A percentile compares a stretch with the other conserved stretches of the same genome.
These are phyloP conservation scores for Rhizopus microsporus DNA, from an alignment of 371 early-diverging fungal species.

Conservation along the genomic window DNA sequence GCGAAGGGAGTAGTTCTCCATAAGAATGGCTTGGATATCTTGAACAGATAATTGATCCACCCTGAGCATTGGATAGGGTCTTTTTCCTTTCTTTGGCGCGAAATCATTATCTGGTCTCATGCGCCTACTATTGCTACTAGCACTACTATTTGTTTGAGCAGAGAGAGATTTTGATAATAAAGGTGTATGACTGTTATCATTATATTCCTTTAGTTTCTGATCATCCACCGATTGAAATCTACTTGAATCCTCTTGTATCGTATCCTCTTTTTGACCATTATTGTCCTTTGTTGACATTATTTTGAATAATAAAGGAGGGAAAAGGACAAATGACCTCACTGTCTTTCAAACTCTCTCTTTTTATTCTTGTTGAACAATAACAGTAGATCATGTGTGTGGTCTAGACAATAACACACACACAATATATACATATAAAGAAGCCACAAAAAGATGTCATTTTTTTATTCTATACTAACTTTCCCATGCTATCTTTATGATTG, in stretches of 20 bases:
- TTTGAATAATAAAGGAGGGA: neutral
- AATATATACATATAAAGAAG: too few species aligned
- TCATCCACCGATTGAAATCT: neutral
- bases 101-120: neutral
- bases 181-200: neutral
- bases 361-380: neutral
- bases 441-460: too few species aligned
- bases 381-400: neutral
- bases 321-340: slow-evolving; percentile 1
- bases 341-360: neutral
- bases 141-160: too few species aligned
- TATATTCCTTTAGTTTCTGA: neutral
- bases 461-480: too few species aligned
- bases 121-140: neutral
- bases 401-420: too few species aligned
- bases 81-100: neutral
- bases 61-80: neutral
- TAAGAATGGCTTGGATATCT: slow-evolving; percentile 17
- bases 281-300: slow-evolving; percentile 3
- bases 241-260: neutral
- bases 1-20: slow-evolving; percentile 14
- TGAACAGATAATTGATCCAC: slow-evolving; percentile 16
- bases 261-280: neutral
- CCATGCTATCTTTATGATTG: too few species aligned
- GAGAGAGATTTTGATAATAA: neutral